Base-by-base conservation (phyloP, 352 stramenopile genomes). In the Phytopythium boreale region DNA sequence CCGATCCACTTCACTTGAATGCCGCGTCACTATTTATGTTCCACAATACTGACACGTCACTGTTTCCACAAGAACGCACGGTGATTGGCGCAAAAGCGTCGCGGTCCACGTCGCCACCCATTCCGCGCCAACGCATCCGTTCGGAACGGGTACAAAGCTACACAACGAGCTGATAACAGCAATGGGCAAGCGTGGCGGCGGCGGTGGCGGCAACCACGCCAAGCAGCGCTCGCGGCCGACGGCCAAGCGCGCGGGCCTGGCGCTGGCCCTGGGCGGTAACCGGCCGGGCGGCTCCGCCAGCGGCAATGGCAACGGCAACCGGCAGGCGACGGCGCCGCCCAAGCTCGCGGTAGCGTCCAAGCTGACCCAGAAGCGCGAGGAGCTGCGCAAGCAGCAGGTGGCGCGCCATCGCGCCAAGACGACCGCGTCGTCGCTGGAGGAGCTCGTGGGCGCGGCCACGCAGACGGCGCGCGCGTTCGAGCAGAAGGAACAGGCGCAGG, bases 331-430 rank as follows among this genome's bases (percentile, higher is more conserved):
- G n/a, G 75, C 73, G 51, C 78, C 72, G 22, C 72, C 66, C 56
- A 89, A 88, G 74, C 66, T 84, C 63, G 72, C 80, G 61, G 79
- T 62, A 43, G 67, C 61, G 52, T 71, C 82, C 36, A 79, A 81
- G 14, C 65, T 91, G 37, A 71, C 76, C 43, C 70, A 87, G 39
- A 89, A 91, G 66, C 82, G 82, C 64, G 74, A 91, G 43, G 76
- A 89, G 67, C 76, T 91, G 47, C 78, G 79, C 34, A 75, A 71
- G 61, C 72, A 78, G 55, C 71, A 87, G 61, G 64, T 88, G 17
- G 64, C 64, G 4, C 67, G 69, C n/a, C 71, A 84, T 34, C 82
- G 82, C 61, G 63, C 66, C 41, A 64, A 70, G 15, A 53, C 65
- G 49, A 67, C 71, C 27, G 77, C 67, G 6, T 63, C 74, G n/a